Base-by-base conservation (phyloP, 2,329 filamentous ascomycete genomes). In the Coniochaeta pulveracea region DNA sequence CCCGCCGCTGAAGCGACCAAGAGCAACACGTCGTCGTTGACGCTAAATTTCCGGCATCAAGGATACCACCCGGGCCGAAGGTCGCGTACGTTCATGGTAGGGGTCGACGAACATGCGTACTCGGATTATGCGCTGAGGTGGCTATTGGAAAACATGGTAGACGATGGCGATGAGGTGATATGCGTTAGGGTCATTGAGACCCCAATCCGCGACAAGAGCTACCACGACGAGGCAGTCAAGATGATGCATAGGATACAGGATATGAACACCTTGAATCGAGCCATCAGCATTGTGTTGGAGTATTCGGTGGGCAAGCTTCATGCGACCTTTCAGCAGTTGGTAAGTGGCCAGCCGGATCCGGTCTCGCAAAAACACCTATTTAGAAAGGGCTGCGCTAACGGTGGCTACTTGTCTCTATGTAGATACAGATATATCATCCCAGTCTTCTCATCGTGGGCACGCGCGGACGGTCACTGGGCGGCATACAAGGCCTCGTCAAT, bases 381-480 rank as follows among this genome's bases (percentile, higher is more conserved):
- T 12, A 21, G 5, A 4, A 22, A 18, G 8, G 6, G 8, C 10
- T 28, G n/a, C 12, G 15, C 41, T 41, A 36, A 45, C 32, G 8
- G 3, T 5, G 11, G 18, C 4, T 18, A 6, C 8, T 21, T 15
- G 10, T 27, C 10, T 10, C 6, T 10, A 8, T 16, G 7, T 47
- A 93, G 85, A 93, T 95, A 44, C 79, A 84, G 47, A 80, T 94
- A 39, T 89, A 95, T 55, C 83, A 93, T 50, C 88, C 88, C 3
- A 85, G 84, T 3, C 88, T 93, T 61, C 70, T 95, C 15, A 80
- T 95, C 18, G 88, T 95, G 11, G 88, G 88, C 26, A 94, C 88
- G 2, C 75, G 82, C 46, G 88, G 88, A 28, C 74, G 85, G 35
- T 89, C 81, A 23, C 66, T 93, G 2, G 85, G 85, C 21, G 85